phyloP scores from a whole-genome alignment of 2,329 filamentous ascomycete species.

The Aspergillus ochraceus region DNA sequence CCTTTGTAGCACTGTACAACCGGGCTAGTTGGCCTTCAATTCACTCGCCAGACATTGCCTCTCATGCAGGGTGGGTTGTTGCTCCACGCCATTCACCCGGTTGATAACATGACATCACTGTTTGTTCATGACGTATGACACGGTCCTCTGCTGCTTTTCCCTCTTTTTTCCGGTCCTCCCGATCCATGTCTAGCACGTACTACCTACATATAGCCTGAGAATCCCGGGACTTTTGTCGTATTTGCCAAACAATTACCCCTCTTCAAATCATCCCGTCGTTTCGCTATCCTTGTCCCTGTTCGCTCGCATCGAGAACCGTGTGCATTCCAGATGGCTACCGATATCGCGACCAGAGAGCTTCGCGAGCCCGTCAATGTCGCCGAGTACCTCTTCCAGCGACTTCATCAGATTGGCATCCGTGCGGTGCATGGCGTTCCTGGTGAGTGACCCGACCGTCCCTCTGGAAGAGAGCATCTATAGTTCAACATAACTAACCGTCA shows the following conservation, averaged over 20 bases:
- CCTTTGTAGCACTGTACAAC: neutral
- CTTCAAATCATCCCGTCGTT: too few species aligned
- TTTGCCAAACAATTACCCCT: too few species aligned
- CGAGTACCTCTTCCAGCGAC: conserved; percentile 52
- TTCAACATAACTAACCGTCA: neutral
- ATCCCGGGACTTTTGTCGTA: neutral
- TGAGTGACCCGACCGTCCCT: conserved; percentile 37
- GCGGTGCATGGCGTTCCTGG: conserved; percentile 55
- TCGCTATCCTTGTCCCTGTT: neutral
- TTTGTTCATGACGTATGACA: conserved; percentile 22
- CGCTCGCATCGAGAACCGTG: neutral
- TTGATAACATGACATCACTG: conserved; percentile 23
- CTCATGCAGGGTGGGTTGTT: neutral
- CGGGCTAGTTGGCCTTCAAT: neutral
- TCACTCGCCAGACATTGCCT: neutral
- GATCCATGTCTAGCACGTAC: neutral
- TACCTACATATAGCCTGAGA: neutral
- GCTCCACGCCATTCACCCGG: neutral
- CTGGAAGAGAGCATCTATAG: neutral
- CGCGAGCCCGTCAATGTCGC: conserved; percentile 46
- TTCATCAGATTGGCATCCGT: conserved; percentile 51
- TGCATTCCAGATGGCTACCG: conserved; percentile 34
- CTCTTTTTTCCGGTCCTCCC: neutral
- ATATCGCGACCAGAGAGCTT: conserved; percentile 47
- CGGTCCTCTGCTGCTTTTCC: neutral